Evolutionary conservation across 208 protist species (phyloP).

Genomic region (Leishmania gerbilli): DNA sequence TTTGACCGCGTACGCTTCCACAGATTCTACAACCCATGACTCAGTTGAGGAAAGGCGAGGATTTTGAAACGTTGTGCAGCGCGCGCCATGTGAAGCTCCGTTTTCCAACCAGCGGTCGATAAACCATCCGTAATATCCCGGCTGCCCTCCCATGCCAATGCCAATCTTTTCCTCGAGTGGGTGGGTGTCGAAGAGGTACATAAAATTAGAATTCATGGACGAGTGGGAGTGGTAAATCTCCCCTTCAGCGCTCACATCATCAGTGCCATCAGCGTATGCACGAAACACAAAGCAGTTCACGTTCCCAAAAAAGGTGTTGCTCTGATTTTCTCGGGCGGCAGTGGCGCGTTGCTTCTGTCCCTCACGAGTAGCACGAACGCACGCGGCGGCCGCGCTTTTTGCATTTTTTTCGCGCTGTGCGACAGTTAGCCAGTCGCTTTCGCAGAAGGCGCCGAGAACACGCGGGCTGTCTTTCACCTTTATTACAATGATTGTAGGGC

Average conservation of each 20-base stretch:
- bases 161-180: conserved; percentile 50
- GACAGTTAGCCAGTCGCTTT: conserved; percentile 60
- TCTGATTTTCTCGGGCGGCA: conserved; percentile 37
- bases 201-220: conserved; percentile 70
- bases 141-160: conserved; percentile 74
- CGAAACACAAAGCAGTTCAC: conserved; percentile 69
- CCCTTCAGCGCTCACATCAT: conserved; percentile 6
- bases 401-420: conserved; percentile 48
- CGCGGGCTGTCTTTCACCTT: conserved; percentile 33
- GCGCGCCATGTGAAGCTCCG: conserved; percentile 40
- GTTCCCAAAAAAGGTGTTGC: conserved; percentile 66
- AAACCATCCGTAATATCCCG: conserved; percentile 71
- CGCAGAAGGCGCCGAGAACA: conserved; percentile 67
- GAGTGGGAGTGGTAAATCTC: conserved; percentile 38
- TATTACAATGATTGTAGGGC: conserved; percentile 57
- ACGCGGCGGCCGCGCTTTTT: conserved; percentile 47
- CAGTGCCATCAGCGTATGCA: neutral
- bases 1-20: conserved; percentile 68
- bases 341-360: conserved; percentile 23
- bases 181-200: conserved; percentile 79
- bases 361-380: conserved; percentile 44
- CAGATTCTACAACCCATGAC: conserved; percentile 46
- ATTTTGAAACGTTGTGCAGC: conserved; percentile 61
- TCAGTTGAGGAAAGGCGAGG: conserved; percentile 48
- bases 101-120: conserved; percentile 73